Base-by-base conservation (phyloP, 345 rosid genomes). In the Boechera stricta region DNA sequence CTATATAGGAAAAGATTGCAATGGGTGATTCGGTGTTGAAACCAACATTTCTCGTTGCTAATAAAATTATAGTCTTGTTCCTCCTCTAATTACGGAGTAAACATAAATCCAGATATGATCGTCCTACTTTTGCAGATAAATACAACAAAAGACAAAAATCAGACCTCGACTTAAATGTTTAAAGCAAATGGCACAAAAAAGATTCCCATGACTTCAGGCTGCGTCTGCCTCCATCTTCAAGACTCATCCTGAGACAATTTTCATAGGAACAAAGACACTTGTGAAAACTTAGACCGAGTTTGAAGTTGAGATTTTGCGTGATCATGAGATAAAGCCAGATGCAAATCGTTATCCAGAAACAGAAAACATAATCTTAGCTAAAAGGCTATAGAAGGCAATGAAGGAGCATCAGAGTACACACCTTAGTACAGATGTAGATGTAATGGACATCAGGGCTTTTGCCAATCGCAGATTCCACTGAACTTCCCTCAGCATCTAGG, bases 361-460 rank as follows among this genome's bases (percentile, higher is more conserved):
- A 47, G 31, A 56, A 51, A 74, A 5, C 31, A 55, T 65, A 38
- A 64, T 33, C 16, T 45, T 48, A 38, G 35, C 38, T 33, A 35
- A 53, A 47, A 45, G 5, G 13, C 70, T 53, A 33, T 3, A 42
- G 12, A 64, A 63, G 42, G 51, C 54, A 42, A n/a, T 32, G 24
- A 2, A 12, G 47, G 24, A 35, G 39, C 28, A 59, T 41, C 39
- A 54, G 33, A 42, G 48, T 24, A 63, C 72, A 44, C 9, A 90
- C 94, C 94, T 90, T 90, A 67, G 77, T 78, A 78, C 92, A 87
- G 73, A 86, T 74, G 31, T 90, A 90, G 33, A 93, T 87, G 79
- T 84, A 91, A 77, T 93, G 98, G 64, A 91, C 87, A 18, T 91
- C 93, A 31, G 92, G 88, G 76, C 79, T 85, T 65, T 81, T 87